Conservation (phyloP, 345 rosid species). For the Pelargonium nanum region DNA sequence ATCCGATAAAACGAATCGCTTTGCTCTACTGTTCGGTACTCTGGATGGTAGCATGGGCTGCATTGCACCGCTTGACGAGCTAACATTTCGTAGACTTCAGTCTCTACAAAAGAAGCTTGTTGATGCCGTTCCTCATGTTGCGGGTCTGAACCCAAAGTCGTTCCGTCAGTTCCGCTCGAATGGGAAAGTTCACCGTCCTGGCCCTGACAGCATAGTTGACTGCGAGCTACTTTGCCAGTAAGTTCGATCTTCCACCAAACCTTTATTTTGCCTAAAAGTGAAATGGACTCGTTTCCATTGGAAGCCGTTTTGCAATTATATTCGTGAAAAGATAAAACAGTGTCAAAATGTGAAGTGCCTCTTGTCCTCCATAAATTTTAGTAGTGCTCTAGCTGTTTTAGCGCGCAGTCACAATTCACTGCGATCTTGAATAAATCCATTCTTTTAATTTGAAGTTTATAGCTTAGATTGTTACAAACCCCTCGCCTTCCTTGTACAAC, state of each 20-base stretch:
- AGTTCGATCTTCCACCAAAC: constrained; percentile 25
- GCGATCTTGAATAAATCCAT: no score
- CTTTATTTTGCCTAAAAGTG: background rate
- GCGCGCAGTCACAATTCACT: no score
- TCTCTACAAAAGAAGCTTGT: constrained; percentile 83
- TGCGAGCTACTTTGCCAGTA: constrained; percentile 90
- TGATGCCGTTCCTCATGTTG: constrained; percentile 84
- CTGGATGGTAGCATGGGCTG: constrained; percentile 92
- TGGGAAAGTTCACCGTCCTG: constrained; percentile 86
- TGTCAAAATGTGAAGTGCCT: no score
- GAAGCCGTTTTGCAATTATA: background rate
- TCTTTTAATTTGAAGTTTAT: no score
- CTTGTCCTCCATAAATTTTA: no score
- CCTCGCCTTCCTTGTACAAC: background rate
- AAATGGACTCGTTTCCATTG: background rate
- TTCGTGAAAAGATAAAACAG: background rate
- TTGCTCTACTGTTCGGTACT: constrained; percentile 77
- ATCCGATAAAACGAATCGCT: constrained; percentile 83
- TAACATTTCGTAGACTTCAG: constrained; percentile 86
- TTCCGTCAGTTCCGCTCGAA: constrained; percentile 73
- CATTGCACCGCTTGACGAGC: constrained; percentile 88
- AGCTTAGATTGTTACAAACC: no score
- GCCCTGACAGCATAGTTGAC: constrained; percentile 93
- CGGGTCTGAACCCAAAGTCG: constrained; percentile 87
- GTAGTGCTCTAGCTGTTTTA: no score